Conservation (phyloP, 768 basidiomycete genomes). For the Neoboletus subvelutipes region DNA sequence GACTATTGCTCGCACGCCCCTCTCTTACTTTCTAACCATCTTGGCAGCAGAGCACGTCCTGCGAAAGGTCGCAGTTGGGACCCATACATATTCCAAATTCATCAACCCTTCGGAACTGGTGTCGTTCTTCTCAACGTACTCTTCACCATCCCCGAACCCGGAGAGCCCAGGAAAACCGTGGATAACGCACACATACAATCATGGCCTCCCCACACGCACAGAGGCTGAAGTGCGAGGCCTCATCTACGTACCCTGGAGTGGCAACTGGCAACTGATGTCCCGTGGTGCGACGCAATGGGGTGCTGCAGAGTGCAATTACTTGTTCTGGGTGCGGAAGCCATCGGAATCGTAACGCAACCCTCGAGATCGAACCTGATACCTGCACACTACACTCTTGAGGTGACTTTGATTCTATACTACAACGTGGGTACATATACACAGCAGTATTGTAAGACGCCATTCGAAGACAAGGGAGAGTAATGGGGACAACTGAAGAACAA, state of each 20-base stretch:
- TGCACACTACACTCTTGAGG: neutral
- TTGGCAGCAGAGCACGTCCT: slow-evolving; percentile 81
- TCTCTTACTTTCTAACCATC: slow-evolving; percentile 69
- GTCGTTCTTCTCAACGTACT: slow-evolving; percentile 72
- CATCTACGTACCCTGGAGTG: slow-evolving; percentile 69
- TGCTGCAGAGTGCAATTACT: slow-evolving; percentile 67
- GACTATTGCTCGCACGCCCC: slow-evolving; percentile 85
- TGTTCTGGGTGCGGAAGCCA: slow-evolving; percentile 87
- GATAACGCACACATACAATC: slow-evolving; percentile 53
- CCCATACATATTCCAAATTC: slow-evolving; percentile 91
- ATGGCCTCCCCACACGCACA: slow-evolving; percentile 52
- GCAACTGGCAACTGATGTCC: slow-evolving; percentile 68
- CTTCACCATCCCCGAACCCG: slow-evolving; percentile 22
- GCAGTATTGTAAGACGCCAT: neutral
- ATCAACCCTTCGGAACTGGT: slow-evolving; percentile 84
- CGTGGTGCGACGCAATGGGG: slow-evolving; percentile 46
- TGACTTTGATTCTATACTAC: slow-evolving; percentile 16
- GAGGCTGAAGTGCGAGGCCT: slow-evolving; percentile 83
- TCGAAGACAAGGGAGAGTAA: neutral
- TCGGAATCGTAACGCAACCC: slow-evolving; percentile 6
- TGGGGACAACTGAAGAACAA: neutral
- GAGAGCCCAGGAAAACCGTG: slow-evolving; percentile 41
- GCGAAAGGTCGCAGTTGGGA: slow-evolving; percentile 77
- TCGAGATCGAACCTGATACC: neutral
- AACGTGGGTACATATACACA: slow-evolving; percentile 16